phyloP scores from a whole-genome alignment of 371 early-diverging fungal genomes.

The Circinella umbellata region DNA sequence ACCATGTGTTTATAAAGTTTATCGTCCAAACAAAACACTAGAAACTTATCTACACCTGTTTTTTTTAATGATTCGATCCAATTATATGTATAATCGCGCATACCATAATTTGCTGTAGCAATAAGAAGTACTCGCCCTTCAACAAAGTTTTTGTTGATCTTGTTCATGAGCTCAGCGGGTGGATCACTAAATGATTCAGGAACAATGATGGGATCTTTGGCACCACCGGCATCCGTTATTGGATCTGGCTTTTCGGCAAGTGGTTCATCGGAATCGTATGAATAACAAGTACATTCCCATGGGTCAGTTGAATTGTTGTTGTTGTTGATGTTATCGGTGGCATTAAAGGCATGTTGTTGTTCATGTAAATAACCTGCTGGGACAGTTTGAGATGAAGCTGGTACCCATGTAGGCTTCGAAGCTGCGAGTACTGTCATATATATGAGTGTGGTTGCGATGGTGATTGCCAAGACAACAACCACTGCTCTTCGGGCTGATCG shows the following conservation, averaged over 20 bases:
- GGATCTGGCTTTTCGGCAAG: conserved; percentile 8
- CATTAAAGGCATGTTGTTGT: conserved; percentile 16
- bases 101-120: conserved; percentile 30
- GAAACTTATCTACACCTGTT: conserved; percentile 27
- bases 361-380: conserved; percentile 13
- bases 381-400: conserved; percentile 18
- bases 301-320: not conserved
- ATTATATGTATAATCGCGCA: conserved; percentile 32
- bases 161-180: conserved; percentile 15
- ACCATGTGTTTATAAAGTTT: conserved; percentile 23
- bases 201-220: conserved; percentile 10
- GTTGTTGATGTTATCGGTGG: not conserved
- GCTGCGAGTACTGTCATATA: not conserved
- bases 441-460: conserved; percentile 9
- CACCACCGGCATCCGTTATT: not conserved
- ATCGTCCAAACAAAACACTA: conserved; percentile 34
- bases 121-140: conserved; percentile 18
- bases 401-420: conserved; percentile 2
- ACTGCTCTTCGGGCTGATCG: conserved; percentile 9
- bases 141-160: conserved; percentile 24
- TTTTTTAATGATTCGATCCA: conserved; percentile 35
- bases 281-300: conserved; percentile 21
- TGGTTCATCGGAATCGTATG: conserved; percentile 13
- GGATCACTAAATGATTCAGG: conserved; percentile 19
- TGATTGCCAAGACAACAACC: conserved; percentile 4